phyloP scores from a whole-genome alignment of 495 filamentous ascomycete species.

The Lophiotrema nucula region DNA sequence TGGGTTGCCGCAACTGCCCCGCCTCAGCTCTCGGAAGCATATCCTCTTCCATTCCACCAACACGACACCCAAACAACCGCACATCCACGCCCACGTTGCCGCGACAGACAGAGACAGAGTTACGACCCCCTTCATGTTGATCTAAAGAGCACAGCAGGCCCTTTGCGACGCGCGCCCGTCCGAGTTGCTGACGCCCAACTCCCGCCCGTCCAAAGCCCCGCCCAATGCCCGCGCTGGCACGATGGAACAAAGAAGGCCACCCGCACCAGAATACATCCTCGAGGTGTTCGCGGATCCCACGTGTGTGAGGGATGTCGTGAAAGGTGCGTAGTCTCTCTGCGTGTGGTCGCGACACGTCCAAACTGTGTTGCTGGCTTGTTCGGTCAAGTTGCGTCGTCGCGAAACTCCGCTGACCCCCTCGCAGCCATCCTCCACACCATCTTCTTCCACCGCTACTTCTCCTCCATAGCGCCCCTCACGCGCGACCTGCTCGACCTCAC shows the following conservation, averaged over 20 bases:
- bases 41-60: too few relatives aligned
- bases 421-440: slow-evolving; percentile 92
- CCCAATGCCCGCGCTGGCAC: slow-evolving; percentile 33
- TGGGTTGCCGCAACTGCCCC: too few relatives aligned
- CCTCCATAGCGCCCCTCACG: slow-evolving; percentile 75
- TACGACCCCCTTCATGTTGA: too few relatives aligned
- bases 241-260: slow-evolving; percentile 42
- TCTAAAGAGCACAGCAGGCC: too few relatives aligned
- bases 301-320: slow-evolving; percentile 80
- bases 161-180: too few relatives aligned
- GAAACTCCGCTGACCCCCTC: slow-evolving; percentile 1
- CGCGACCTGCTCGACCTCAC: slow-evolving; percentile 91
- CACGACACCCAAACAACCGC: too few relatives aligned
- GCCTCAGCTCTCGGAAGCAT: too few relatives aligned
- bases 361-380: neutral
- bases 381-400: neutral
- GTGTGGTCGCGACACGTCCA: neutral
- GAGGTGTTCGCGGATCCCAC: slow-evolving; percentile 47
- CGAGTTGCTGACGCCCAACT: too few relatives aligned
- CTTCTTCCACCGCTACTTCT: slow-evolving; percentile 98
- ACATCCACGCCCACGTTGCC: too few relatives aligned
- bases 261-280: slow-evolving; percentile 45
- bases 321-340: slow-evolving; percentile 59
- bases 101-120: too few relatives aligned
- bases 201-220: neutral